phyloP scores from a whole-genome alignment of 2,329 filamentous ascomycete species.

The Chrysoporthe austroafricana region DNA sequence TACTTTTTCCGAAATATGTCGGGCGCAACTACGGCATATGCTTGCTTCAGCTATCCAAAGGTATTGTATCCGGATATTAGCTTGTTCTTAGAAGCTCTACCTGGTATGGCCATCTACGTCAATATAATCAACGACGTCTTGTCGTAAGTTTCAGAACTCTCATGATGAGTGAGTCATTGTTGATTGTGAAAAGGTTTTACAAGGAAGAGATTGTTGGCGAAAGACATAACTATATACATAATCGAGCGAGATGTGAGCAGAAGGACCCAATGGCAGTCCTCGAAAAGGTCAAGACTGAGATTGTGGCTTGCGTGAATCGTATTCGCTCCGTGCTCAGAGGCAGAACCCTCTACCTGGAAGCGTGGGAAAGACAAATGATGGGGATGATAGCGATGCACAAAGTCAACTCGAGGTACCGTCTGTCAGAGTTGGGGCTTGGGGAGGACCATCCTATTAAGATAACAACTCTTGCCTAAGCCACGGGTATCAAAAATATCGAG shows the following conservation, averaged over 20 bases:
- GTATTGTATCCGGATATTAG: not conserved
- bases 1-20: conserved; percentile 11
- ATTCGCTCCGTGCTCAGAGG: not conserved
- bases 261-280: not conserved
- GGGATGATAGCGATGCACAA: conserved; percentile 14
- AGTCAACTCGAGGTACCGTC: not conserved
- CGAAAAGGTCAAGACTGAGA: conserved; percentile 9
- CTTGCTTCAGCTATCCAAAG: conserved; percentile 7
- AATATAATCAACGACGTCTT: conserved; percentile 9
- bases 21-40: conserved; percentile 1
- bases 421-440: conserved; percentile 6
- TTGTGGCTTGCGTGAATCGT: not conserved
- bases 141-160: not conserved
- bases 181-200: conserved; percentile 1
- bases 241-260: conserved; percentile 7
- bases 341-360: conserved; percentile 6
- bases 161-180: not conserved
- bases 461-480: not conserved
- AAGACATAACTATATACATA: conserved; percentile 12
- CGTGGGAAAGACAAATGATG: conserved; percentile 14
- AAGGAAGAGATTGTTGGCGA: conserved; percentile 9
- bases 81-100: conserved; percentile 9
- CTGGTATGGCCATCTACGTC: conserved; percentile 6
- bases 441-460: conserved; percentile 3
- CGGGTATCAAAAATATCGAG: not conserved